A percentile compares a stretch with the other conserved stretches of the same genome.
Evolutionary conservation across 208 protist genomes (phyloP).

Genomic region (Leptomonas pyrrhocoris): DNA sequence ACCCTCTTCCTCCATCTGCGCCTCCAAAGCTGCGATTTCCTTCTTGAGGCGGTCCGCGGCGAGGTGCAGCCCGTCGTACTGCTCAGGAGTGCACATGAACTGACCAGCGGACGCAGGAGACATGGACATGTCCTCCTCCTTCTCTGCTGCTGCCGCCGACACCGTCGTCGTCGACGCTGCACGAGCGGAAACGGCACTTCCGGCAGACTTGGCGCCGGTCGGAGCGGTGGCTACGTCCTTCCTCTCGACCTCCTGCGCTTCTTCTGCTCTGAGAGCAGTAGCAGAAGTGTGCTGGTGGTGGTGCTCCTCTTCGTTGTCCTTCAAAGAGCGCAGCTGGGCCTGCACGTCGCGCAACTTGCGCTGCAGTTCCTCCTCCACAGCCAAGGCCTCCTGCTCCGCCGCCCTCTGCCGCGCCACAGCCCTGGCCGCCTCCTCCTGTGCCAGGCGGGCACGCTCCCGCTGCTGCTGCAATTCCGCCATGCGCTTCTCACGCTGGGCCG

Average conservation of each 20-base stretch:
- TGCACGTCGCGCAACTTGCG: conserved; percentile 64
- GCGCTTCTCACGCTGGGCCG: conserved; percentile 58
- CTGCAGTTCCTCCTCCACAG: conserved; percentile 68
- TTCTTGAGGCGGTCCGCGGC: conserved; percentile 77
- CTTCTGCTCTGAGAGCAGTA: background rate
- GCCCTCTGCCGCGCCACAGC: conserved; percentile 62
- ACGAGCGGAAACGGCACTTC: background rate
- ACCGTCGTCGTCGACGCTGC: background rate
- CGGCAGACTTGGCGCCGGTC: background rate
- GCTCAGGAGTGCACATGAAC: conserved; percentile 88
- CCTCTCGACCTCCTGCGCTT: background rate
- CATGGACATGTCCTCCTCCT: conserved; percentile 1
- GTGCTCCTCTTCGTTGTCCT: conserved; percentile 10
- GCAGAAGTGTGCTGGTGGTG: background rate
- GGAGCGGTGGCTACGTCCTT: background rate
- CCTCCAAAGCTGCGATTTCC: conserved; percentile 82
- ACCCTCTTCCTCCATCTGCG: conserved; percentile 84
- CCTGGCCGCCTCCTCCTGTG: conserved; percentile 62
- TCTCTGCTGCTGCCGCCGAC: background rate
- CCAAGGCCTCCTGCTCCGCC: conserved; percentile 64
- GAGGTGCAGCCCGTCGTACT: conserved; percentile 90
- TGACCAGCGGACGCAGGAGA: conserved; percentile 18
- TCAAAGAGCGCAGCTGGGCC: conserved; percentile 33
- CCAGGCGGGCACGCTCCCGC: conserved; percentile 65
- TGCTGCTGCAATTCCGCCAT: conserved; percentile 53